Base-by-base conservation (phyloP, 306 rosid species). In the Quercus parvula region DNA sequence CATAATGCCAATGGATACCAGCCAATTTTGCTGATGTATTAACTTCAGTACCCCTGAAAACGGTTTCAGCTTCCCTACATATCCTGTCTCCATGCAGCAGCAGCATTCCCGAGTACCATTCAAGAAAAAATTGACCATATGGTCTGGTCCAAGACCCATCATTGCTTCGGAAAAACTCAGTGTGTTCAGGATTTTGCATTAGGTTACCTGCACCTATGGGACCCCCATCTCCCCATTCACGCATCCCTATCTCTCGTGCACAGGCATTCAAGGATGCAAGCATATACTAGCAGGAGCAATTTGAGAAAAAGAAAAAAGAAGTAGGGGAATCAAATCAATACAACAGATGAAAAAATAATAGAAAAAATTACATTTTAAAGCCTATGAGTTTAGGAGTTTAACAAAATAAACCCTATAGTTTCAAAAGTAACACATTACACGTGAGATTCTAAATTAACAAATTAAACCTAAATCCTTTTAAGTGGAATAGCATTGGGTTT, bases 61-160 rank as follows among this genome's bases (percentile, higher is more conserved):
- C 86, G 49, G 93, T 81, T 89, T 84, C 94, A 61, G 92, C 97
- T 77, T 88, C 97, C 81, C 85, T 89, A 86, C 96, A 92, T 41
- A 94, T 75, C 82, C 97, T 89, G 80, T 94, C 92, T 18, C 97
- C 98, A 81, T 94, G 98, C 79, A 74, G 84, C 49, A 91, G 89
- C 82, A 94, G 89, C 97, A 89, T 87, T 66, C 85, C 89, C 0
- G 97, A 92, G 88, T 94, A 94, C 98, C 98, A 94, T 75, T 87
- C 79, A 31, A 94, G 97, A 75, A 92, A 94, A 86, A 91, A 94
- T 15, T 84, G 73, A 17, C 97, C 94, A 18, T 89, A 90, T 17
- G 93, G 81, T 31, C 88, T 76, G 62, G 82, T 84, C 96, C 96
- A 91, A 71, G 91, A 84, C 73, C 94, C 92, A 68, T 56, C 84